Evolutionary conservation across 768 basidiomycete genomes (phyloP).

Genomic region (Naganishia friedmannii): DNA sequence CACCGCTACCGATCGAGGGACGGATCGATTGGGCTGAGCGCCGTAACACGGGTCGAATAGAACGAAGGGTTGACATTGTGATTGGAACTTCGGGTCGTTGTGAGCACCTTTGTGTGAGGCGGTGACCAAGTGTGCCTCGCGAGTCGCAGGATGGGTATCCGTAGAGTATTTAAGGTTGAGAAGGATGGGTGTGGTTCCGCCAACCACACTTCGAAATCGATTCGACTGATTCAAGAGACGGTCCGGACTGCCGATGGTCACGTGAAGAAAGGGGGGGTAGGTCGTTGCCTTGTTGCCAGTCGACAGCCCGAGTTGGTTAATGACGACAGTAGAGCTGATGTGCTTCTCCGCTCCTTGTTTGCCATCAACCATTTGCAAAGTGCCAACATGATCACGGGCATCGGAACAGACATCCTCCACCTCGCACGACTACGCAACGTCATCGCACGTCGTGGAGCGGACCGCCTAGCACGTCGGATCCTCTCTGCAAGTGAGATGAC

Average conservation of each 20-base stretch:
- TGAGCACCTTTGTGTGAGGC: no score
- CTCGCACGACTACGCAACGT: constrained; percentile 20
- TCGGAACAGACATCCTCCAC: constrained; percentile 30
- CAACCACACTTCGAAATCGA: neutral
- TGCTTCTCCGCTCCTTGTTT: neutral
- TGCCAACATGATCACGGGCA: constrained; percentile 29
- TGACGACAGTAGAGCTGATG: neutral
- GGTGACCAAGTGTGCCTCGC: no score
- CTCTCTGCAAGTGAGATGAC: constrained; percentile 17
- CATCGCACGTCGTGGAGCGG: constrained; percentile 23
- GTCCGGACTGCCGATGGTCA: neutral
- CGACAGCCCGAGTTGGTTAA: neutral
- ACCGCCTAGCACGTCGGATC: constrained; percentile 28
- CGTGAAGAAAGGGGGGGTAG: no score
- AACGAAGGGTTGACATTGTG: neutral
- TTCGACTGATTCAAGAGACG: neutral
- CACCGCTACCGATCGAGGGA: neutral
- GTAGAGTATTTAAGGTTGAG: no score
- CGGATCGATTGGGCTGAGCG: neutral
- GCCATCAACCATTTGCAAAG: neutral
- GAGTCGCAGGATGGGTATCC: no score
- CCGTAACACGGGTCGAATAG: neutral
- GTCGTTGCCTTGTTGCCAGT: neutral
- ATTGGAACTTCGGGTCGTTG: no score
- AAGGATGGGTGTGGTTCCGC: neutral